Evolutionary conservation across 345 rosid species (phyloP).

Genomic region (Linum lewisii): DNA sequence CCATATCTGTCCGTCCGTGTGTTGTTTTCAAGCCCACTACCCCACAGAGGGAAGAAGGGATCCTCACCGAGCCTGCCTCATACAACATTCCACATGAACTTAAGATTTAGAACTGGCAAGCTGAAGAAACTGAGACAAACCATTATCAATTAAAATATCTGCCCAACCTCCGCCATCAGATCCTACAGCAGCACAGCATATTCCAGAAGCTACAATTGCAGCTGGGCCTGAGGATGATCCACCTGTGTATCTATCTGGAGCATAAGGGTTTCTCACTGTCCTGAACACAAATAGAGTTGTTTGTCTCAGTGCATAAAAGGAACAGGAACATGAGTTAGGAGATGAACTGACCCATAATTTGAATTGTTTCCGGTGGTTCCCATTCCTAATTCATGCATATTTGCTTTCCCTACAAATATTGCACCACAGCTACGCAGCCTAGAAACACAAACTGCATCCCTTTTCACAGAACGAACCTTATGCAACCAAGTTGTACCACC

Average conservation of each 20-base stretch:
- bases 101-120: slow-evolving; percentile 4
- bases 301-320: neutral
- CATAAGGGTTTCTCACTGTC: slow-evolving; percentile 89
- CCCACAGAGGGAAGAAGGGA: slow-evolving; percentile 80
- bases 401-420: slow-evolving; percentile 75
- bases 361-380: slow-evolving; percentile 93
- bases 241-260: slow-evolving; percentile 71
- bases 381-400: slow-evolving; percentile 94
- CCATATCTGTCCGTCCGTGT: slow-evolving; percentile 64
- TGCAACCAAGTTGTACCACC: slow-evolving; percentile 90
- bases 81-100: slow-evolving; percentile 3
- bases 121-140: slow-evolving; percentile 4
- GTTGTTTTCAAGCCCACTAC: slow-evolving; percentile 83
- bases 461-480: slow-evolving; percentile 50
- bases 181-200: slow-evolving; percentile 89
- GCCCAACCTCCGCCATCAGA: slow-evolving; percentile 91
- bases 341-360: slow-evolving; percentile 61
- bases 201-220: slow-evolving; percentile 82
- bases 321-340: neutral
- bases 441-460: slow-evolving; percentile 67
- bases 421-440: slow-evolving; percentile 72
- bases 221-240: slow-evolving; percentile 96
- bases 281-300: slow-evolving; percentile 28
- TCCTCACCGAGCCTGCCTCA: slow-evolving; percentile 71
- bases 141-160: slow-evolving; percentile 10